Evolutionary conservation across 2,329 filamentous ascomycete species (phyloP), one percentile per base, ranked within the genome.

Genomic region (Fusarium succisae): DNA sequence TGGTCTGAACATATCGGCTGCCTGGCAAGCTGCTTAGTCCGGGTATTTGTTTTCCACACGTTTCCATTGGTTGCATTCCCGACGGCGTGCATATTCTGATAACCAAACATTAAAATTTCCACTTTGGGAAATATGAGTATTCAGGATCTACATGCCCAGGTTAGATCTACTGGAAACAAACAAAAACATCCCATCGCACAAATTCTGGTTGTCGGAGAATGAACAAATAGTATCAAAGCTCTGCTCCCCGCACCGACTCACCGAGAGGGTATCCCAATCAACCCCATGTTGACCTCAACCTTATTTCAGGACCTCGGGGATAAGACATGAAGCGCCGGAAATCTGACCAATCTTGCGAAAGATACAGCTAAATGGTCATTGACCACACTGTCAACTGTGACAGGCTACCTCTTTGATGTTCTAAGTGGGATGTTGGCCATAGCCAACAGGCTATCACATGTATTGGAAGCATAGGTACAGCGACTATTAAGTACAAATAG

Each of bases 401-500:
- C n/a, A 43, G 11, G 6, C 7, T 12, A 14, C 5, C 28, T 12
- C 26, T 44, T 15, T 20, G 28, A 26, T 20, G 22, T 32, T 26
- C 4, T 3, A 6, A 20, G 17, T n/a, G 7, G 9, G 17, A 43
- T 15, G 20, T 12, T 18, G 12, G 5, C 14, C 4, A 43, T 1
- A 43, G 10, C 17, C 3, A 2, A 56, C 14, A 7, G 7, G 10
- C 5, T n/a, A 20, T 30, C 20, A 13, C 3, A 6, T 17, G 8
- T 5, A 8, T 22, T 24, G 13, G 7, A 20, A 59, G 35, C 10
- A 41, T 12, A 18, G 28, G 3, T 15, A 13, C n/a, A 18, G n/a
- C 18, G 15, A 2, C 18, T 18, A 57, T 32, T 4, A 18, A 57
- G 51, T 63, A 59, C 54, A 59, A 63, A 59, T 47, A 63, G 26